A percentile compares a stretch with the other conserved stretches of the same genome.
phyloP scores from a whole-genome alignment of 2,329 filamentous ascomycete species.

The Colletotrichum australisinense region DNA sequence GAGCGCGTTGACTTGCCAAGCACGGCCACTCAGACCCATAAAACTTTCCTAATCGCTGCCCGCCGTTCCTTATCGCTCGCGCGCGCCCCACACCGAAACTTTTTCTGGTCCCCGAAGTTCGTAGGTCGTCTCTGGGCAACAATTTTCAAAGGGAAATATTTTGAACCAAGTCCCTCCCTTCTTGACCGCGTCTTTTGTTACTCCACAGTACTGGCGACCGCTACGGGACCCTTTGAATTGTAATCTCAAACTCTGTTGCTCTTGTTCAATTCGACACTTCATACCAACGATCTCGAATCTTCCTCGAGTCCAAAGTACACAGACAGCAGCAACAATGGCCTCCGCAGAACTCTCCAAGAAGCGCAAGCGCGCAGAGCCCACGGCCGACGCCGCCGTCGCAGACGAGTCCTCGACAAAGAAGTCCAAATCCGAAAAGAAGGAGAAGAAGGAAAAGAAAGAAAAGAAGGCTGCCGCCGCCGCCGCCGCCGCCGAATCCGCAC shows the following conservation, averaged over 20 bases:
- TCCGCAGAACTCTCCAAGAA: conserved; percentile 38
- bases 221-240: neutral
- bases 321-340: conserved; percentile 3
- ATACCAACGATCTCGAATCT: neutral
- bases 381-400: neutral
- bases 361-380: conserved; percentile 40
- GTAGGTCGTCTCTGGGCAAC: conserved; percentile 17
- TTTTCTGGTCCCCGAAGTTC: conserved; percentile 6
- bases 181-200: neutral
- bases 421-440: conserved; percentile 40
- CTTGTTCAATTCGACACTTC: neutral
- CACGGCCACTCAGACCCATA: neutral
- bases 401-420: conserved; percentile 37
- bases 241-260: neutral
- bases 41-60: neutral
- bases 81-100: conserved; percentile 23
- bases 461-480: conserved; percentile 12
- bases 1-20: neutral
- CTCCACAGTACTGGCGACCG: neutral
- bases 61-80: conserved; percentile 12
- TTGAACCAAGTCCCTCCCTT: neutral
- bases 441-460: conserved; percentile 37
- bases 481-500: neutral
- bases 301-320: neutral
- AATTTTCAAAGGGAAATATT: neutral